Evolutionary conservation across 164 flowering plant genomes (phyloP).

Genomic region (Annona squamosa): DNA sequence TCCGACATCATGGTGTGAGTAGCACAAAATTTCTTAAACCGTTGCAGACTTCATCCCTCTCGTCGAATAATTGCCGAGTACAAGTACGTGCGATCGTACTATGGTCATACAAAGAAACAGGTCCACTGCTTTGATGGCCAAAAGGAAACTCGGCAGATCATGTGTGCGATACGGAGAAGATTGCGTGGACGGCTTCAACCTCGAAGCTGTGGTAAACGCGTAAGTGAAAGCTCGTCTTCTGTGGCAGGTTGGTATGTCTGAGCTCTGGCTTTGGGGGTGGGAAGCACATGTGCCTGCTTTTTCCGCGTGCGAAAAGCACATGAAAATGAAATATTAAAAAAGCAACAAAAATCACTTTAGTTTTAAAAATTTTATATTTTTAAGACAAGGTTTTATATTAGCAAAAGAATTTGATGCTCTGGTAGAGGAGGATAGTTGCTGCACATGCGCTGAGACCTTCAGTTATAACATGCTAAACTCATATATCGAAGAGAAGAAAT

Average conservation of each 20-base stretch:
- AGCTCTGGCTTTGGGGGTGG: constrained; percentile 19
- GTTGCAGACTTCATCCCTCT: not conserved
- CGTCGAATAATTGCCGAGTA: not conserved
- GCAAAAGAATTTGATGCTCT: not conserved
- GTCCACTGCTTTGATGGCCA: too few relatives aligned
- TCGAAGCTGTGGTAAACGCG: not conserved
- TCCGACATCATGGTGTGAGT: not conserved
- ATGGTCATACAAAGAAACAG: too few relatives aligned
- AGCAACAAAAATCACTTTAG: not conserved
- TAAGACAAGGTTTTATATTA: not conserved
- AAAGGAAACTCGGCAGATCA: too few relatives aligned
- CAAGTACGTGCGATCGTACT: not conserved
- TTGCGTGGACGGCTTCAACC: too few relatives aligned
- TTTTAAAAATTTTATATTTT: not conserved
- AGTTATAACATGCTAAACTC: not conserved
- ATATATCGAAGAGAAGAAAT: too few relatives aligned
- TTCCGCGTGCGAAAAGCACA: constrained; percentile 50
- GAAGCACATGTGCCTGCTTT: constrained; percentile 49
- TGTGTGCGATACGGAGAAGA: too few relatives aligned
- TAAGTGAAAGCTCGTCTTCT: not conserved
- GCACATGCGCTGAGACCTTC: not conserved
- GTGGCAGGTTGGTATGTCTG: not conserved
- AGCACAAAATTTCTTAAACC: not conserved
- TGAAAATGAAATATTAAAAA: constrained; percentile 17
- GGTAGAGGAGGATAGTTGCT: too few relatives aligned